Base-by-base conservation (phyloP, 169 alveolate species). In the Plasmodium vinckei region DNA sequence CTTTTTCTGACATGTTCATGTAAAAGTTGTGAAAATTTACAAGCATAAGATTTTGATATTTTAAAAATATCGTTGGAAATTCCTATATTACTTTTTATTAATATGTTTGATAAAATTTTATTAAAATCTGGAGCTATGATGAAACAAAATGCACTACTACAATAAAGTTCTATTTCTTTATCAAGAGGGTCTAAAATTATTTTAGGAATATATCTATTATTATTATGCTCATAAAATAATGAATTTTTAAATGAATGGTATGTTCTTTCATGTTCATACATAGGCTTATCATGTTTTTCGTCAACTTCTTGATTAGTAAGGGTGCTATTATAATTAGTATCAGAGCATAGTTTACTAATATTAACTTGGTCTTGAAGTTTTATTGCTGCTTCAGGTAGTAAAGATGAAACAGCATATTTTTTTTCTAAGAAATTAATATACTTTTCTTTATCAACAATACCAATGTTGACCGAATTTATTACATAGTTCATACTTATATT, bases 131-230 rank as follows among this genome's bases (percentile, higher is more conserved):
- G 89, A 39, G 89, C 89, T n/a, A 79, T 25, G 49, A 79, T 68
- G 47, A 67, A 79, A 47, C 89, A 79, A 71, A 79, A 79, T 13
- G 89, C 89, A 71, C 84, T 79, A 49, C 82, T 79, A 70, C 89
- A 79, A 42, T 79, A 79, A 9, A 44, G 21, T 19, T 79, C 61
- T 15, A 79, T 47, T 79, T 79, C 89, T 59, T 39, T 61, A n/a
- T 79, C 60, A 12, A 79, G 71, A 5, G 89, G 89, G 44, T 79
- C 89, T 46, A 79, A 17, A 3, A 79, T 53, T 17, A 79, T 65
- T 39, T 79, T 64, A 10, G 89, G 89, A 46, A 79, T 79, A 47
- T 67, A 79, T 46, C 7, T 67, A 15, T 53, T 12, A 49, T 54
- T 53, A 13, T 39, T 10, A 5, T 46, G 56, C 21, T 21, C 42